phyloP scores from a whole-genome alignment of 768 basidiomycete genomes.

The Cubamyces sp. region DNA sequence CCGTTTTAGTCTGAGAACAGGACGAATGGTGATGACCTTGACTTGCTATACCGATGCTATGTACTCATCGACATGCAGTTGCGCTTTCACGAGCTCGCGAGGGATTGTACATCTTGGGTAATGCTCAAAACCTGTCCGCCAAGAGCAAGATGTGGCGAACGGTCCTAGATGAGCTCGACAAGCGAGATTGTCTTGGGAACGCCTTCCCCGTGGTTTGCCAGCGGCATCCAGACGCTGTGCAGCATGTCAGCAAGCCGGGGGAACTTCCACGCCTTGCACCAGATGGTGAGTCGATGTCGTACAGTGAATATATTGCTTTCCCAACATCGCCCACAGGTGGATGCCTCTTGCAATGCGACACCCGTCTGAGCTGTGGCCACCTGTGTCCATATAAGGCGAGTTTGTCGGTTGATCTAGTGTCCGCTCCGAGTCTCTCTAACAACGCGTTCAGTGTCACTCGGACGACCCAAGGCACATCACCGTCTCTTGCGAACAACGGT shows the following conservation, averaged over 20 bases:
- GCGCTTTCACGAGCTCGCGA: constrained; percentile 75
- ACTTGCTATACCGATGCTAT: not conserved
- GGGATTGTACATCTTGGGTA: constrained; percentile 75
- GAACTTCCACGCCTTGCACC: constrained; percentile 55
- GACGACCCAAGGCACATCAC: constrained; percentile 59
- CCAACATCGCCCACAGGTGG: constrained; percentile 47
- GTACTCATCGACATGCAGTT: constrained; percentile 43
- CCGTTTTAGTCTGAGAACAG: constrained; percentile 53
- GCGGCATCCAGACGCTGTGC: constrained; percentile 49
- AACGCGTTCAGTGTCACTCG: constrained; percentile 53
- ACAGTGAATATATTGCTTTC: no score
- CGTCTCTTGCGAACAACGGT: constrained; percentile 53
- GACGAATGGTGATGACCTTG: constrained; percentile 49
- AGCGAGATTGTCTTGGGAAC: constrained; percentile 48
- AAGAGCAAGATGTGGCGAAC: constrained; percentile 60
- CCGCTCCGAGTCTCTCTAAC: no score
- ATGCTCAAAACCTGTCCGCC: constrained; percentile 54
- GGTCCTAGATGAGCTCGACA: constrained; percentile 58
- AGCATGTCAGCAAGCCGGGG: constrained; percentile 53
- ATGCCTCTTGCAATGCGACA: constrained; percentile 58
- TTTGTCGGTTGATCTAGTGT: no score
- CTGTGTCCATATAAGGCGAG: constrained; percentile 62
- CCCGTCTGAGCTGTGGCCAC: constrained; percentile 62
- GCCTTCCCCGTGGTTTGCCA: constrained; percentile 61
- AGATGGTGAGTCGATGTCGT: constrained; percentile 45